Conservation (phyloP, 306 rosid genomes). For the Cucumis hystrix region DNA sequence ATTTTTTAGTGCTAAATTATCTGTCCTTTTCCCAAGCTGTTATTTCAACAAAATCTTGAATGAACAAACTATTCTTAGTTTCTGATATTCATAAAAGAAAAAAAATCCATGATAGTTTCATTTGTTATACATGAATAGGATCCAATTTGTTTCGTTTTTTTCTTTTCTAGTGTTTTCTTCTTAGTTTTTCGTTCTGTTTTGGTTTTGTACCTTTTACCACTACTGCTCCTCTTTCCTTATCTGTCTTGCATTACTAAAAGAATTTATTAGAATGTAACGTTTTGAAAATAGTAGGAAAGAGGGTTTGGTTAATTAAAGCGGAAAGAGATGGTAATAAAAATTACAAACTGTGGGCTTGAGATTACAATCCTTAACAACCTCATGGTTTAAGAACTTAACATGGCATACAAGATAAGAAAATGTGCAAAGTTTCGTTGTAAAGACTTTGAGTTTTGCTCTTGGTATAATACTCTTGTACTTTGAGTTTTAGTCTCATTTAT, state of each 20-base stretch:
- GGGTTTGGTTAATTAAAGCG: no score
- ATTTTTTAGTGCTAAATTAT: slow-evolving; percentile 1
- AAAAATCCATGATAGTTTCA: neutral
- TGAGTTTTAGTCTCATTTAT: no score
- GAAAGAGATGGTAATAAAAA: no score
- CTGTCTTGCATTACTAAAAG: neutral
- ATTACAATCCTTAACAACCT: no score
- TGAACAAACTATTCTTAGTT: slow-evolving; percentile 4
- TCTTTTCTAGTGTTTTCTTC: neutral
- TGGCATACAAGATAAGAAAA: no score
- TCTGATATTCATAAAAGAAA: neutral
- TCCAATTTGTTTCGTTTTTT: neutral
- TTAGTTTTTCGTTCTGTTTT: neutral
- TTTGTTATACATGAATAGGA: slow-evolving; percentile 6
- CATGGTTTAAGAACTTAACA: neutral
- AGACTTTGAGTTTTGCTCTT: no score
- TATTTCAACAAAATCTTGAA: slow-evolving; percentile 7
- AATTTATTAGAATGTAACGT: no score
- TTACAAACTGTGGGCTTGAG: no score
- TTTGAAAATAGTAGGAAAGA: no score
- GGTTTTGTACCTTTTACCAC: neutral
- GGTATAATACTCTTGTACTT: no score
- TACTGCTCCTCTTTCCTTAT: neutral
- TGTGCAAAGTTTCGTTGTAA: no score
- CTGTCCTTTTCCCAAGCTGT: neutral